A percentile compares a stretch with the other conserved stretches of the same genome.
These are phyloP conservation scores for Penicillium taxi DNA, from an alignment of 495 filamentous ascomycete species.

Conservation along the genomic window DNA sequence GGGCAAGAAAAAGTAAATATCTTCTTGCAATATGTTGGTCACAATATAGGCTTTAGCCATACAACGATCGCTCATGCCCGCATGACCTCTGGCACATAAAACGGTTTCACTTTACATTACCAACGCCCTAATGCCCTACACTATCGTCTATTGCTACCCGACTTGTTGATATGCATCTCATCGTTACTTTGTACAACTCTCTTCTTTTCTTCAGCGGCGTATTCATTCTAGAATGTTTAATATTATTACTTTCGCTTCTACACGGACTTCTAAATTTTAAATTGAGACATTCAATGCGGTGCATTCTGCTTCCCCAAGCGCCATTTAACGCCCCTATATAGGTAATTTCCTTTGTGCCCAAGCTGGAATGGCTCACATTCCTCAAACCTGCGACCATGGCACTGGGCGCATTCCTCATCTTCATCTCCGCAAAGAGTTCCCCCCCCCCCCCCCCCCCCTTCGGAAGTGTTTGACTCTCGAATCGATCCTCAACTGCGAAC, in stretches of 20 bases:
- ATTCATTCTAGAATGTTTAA: slow-evolving; percentile 25
- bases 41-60: slow-evolving; percentile 5
- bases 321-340: slow-evolving; percentile 1
- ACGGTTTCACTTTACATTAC: slow-evolving; percentile 6
- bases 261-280: background rate
- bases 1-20: slow-evolving; percentile 42
- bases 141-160: slow-evolving; percentile 17
- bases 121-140: slow-evolving; percentile 21
- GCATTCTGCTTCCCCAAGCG: no score
- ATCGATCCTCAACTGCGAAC: no score
- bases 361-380: slow-evolving; percentile 18
- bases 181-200: slow-evolving; percentile 21
- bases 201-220: slow-evolving; percentile 8
- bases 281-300: no score
- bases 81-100: slow-evolving; percentile 14
- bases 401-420: slow-evolving; percentile 14
- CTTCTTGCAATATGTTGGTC: slow-evolving; percentile 2
- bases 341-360: slow-evolving; percentile 5
- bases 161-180: slow-evolving; percentile 23
- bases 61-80: slow-evolving; percentile 20
- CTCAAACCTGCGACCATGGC: background rate
- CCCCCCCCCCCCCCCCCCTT: no score
- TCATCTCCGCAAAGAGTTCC: background rate
- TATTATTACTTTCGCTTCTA: slow-evolving; percentile 13
- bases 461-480: no score